Conservation (phyloP, 2,329 filamentous ascomycete genomes). For the Pestalotiopsis fici region DNA sequence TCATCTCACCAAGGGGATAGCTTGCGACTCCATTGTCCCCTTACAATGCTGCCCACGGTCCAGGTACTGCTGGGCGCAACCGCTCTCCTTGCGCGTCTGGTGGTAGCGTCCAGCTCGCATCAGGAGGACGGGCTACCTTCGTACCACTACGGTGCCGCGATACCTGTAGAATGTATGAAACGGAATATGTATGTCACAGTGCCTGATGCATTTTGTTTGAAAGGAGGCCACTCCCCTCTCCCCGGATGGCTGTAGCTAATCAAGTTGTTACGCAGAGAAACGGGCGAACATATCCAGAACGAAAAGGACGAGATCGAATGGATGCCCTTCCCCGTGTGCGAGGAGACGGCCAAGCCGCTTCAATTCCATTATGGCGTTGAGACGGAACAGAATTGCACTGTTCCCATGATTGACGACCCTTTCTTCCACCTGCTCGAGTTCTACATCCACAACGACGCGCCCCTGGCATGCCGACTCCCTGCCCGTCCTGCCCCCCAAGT, state of each 20-base stretch:
- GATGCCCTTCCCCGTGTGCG: slow-evolving; percentile 86
- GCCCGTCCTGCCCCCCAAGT: slow-evolving; percentile 66
- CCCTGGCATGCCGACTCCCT: slow-evolving; percentile 86
- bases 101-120: slow-evolving; percentile 19
- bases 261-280: slow-evolving; percentile 59
- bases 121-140: slow-evolving; percentile 52
- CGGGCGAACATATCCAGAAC: slow-evolving; percentile 86
- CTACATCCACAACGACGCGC: slow-evolving; percentile 96
- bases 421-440: slow-evolving; percentile 93
- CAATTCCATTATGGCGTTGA: slow-evolving; percentile 86
- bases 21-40: not conserved
- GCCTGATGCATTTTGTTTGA: not conserved
- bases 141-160: slow-evolving; percentile 67
- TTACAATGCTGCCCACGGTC: slow-evolving; percentile 22
- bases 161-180: slow-evolving; percentile 74
- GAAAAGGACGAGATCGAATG: slow-evolving; percentile 82
- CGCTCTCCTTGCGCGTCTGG: slow-evolving; percentile 15
- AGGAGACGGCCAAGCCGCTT: slow-evolving; percentile 81
- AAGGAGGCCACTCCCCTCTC: not conserved
- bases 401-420: slow-evolving; percentile 73
- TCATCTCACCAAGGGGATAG: not conserved
- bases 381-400: slow-evolving; percentile 80
- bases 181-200: slow-evolving; percentile 64
- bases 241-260: not conserved
- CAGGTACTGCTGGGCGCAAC: slow-evolving; percentile 19